Evolutionary conservation across 257 asterid genomes (phyloP).

Genomic region (Solanum chiquidenum): DNA sequence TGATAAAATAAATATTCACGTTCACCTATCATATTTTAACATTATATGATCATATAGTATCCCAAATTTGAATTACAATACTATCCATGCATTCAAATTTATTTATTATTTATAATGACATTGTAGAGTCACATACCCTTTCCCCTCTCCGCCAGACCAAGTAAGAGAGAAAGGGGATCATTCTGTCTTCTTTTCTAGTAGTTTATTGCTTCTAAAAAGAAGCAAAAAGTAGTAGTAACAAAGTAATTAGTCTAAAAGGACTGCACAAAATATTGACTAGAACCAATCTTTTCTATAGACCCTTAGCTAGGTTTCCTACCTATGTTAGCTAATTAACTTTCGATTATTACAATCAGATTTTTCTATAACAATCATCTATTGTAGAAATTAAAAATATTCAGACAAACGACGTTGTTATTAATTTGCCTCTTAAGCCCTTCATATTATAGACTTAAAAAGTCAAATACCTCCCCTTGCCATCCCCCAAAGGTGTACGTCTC

Average conservation of each 20-base stretch:
- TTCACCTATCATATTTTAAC: not conserved
- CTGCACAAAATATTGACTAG: not conserved
- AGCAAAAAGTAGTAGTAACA: not conserved
- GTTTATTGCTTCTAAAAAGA: not conserved
- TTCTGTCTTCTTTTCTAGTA: not conserved
- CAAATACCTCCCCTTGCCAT: not conserved
- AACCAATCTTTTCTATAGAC: not conserved
- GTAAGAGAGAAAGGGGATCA: not conserved
- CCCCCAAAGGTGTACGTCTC: not conserved
- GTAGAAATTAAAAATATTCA: not conserved
- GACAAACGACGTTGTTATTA: not conserved
- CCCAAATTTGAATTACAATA: not conserved
- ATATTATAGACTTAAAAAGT: not conserved
- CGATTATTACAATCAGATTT: accelerated
- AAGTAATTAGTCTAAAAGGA: not conserved
- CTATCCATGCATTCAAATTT: not conserved
- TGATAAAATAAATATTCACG: not conserved
- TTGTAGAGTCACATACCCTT: not conserved
- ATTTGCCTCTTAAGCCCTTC: not conserved
- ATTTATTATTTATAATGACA: not conserved
- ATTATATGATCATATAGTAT: not conserved
- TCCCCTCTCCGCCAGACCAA: not conserved
- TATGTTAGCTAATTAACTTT: not conserved
- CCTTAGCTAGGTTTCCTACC: not conserved
- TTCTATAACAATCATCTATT: not conserved